These are phyloP conservation scores for Puccinellia tenuiflora DNA, from an alignment of 176 grass and related monocot genomes.

Conservation along the genomic window DNA sequence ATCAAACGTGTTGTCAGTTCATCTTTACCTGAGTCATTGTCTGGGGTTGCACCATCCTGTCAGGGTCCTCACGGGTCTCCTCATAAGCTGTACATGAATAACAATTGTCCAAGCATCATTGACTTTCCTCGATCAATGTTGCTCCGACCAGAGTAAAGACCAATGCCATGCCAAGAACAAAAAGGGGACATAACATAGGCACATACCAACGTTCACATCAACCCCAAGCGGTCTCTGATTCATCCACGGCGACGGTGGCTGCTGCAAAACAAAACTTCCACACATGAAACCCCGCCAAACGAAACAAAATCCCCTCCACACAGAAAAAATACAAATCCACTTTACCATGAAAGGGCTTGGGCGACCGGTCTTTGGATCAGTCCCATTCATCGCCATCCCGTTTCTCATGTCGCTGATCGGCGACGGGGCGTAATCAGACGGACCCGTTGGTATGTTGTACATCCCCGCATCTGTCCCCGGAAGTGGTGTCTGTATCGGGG, in stretches of 20 bases:
- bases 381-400: slow-evolving; percentile 31
- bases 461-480: slow-evolving; percentile 48
- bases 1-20: background rate
- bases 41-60: slow-evolving; percentile 52
- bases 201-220: slow-evolving; percentile 93
- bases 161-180: background rate
- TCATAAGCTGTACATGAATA: slow-evolving; percentile 57
- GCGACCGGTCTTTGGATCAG: slow-evolving; percentile 55
- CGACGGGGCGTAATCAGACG: slow-evolving; percentile 86
- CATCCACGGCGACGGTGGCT: slow-evolving; percentile 77
- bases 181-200: background rate
- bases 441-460: slow-evolving; percentile 83
- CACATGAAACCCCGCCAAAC: slow-evolving; percentile 10
- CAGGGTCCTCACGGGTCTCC: slow-evolving; percentile 70
- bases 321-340: background rate
- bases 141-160: background rate
- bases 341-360: slow-evolving; percentile 77
- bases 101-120: slow-evolving; percentile 7
- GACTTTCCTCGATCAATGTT: background rate
- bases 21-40: slow-evolving; percentile 67
- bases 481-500: slow-evolving; percentile 82
- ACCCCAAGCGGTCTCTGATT: slow-evolving; percentile 65
- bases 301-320: background rate
- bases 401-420: slow-evolving; percentile 73
- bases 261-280: slow-evolving; percentile 39